A percentile compares a stretch with the other conserved stretches of the same genome.
Evolutionary conservation across 2,329 filamentous ascomycete genomes (phyloP).

Genomic region (Pseudogymnoascus sp.): DNA sequence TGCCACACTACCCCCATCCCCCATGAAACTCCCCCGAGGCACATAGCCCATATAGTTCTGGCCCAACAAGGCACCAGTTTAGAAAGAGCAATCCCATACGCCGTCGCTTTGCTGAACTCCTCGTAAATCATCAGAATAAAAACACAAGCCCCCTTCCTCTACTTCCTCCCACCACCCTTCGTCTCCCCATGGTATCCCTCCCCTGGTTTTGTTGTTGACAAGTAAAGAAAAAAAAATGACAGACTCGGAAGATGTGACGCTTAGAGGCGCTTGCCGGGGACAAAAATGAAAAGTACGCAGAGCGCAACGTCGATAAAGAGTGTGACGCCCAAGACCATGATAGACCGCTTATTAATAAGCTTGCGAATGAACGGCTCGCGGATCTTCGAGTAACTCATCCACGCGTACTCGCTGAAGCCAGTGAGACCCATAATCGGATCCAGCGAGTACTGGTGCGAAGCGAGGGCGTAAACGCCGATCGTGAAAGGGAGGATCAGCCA

Average conservation of each 20-base stretch:
- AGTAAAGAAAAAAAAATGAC: not conserved
- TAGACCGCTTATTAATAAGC: conserved; percentile 74
- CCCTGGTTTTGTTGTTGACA: not conserved
- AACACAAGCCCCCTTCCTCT: not conserved
- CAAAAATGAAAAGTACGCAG: conserved; percentile 86
- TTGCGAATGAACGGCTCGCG: conserved; percentile 86
- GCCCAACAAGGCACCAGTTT: not conserved
- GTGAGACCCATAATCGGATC: conserved; percentile 83
- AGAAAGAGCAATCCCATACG: not conserved
- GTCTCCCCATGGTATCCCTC: not conserved
- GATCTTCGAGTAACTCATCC: conserved; percentile 83
- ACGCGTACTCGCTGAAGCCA: conserved; percentile 94
- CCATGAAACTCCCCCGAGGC: not conserved
- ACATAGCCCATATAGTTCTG: conserved; percentile 1
- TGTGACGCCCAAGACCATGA: conserved; percentile 74
- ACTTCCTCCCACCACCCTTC: not conserved
- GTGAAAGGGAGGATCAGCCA: conserved; percentile 92
- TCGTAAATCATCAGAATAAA: conserved; percentile 7
- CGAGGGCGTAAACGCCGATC: conserved; percentile 79
- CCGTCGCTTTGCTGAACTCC: conserved; percentile 4
- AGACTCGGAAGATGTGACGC: not conserved
- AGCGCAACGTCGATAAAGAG: conserved; percentile 72
- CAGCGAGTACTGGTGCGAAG: conserved; percentile 91
- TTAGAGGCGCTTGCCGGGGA: conserved; percentile 78
- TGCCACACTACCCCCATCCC: not conserved